Percentiles rank a stretch among this genome's conserved stretches.
phyloP scores from a whole-genome alignment of 2,329 filamentous ascomycete genomes.

The Massarina eburnea region DNA sequence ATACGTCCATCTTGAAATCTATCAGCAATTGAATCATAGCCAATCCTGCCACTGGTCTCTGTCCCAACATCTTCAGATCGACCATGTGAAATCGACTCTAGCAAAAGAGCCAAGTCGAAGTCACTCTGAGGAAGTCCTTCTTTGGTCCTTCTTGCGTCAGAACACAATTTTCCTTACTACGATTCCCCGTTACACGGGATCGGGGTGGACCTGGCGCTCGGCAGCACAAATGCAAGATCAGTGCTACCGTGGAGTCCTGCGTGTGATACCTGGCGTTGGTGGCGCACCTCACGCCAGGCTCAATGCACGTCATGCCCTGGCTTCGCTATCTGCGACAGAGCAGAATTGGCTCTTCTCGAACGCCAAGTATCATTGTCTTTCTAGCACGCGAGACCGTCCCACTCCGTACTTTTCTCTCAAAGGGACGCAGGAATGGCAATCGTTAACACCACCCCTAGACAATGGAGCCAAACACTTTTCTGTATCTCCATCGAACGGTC shows the following conservation, averaged over 20 bases:
- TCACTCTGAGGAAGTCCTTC: constrained; percentile 11
- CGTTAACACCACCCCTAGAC: constrained; percentile 10
- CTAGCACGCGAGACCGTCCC: constrained; percentile 28
- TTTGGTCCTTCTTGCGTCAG: constrained; percentile 13
- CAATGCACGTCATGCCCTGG: constrained; percentile 35
- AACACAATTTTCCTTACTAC: constrained; percentile 17
- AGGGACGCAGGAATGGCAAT: constrained; percentile 13
- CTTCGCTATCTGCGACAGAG: constrained; percentile 19
- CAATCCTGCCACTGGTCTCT: too few relatives aligned
- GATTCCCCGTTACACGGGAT: constrained; percentile 34
- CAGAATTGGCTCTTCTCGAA: not conserved
- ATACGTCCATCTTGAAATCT: too few relatives aligned
- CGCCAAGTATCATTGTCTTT: constrained; percentile 25
- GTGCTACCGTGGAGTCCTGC: constrained; percentile 31
- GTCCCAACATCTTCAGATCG: not conserved
- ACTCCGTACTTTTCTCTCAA: constrained; percentile 19
- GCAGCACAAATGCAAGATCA: constrained; percentile 43
- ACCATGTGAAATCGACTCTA: not conserved
- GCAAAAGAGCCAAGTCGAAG: not conserved
- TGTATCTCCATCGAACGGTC: not conserved
- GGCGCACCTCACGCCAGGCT: constrained; percentile 32
- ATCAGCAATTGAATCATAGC: too few relatives aligned
- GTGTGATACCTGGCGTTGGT: constrained; percentile 31
- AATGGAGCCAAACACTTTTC: not conserved
- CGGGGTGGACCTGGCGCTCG: constrained; percentile 38